Evolutionary conservation across 1,284 basidiomycete genomes (phyloP).

Genomic region (Stygiomarasmius scandens): DNA sequence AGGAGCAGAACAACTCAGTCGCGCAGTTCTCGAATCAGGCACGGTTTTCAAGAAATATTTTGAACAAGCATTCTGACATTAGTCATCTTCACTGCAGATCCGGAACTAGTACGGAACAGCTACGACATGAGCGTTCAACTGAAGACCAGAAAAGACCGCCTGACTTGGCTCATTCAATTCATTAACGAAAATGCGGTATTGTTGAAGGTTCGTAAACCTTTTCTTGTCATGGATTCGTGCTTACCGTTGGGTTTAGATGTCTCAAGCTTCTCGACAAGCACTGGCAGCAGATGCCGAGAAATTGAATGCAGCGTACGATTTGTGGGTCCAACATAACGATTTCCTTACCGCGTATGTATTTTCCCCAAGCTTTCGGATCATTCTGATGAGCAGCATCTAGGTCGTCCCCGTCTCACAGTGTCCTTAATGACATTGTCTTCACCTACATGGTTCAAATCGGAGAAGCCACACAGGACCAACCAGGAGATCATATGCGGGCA

Average conservation of each 20-base stretch:
- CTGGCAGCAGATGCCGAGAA: slow-evolving; percentile 90
- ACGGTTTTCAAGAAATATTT: slow-evolving; percentile 15
- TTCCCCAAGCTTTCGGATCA: slow-evolving; percentile 5
- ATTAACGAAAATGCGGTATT: slow-evolving; percentile 85
- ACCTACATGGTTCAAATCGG: slow-evolving; percentile 61
- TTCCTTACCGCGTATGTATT: slow-evolving; percentile 54
- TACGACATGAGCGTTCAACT: slow-evolving; percentile 86
- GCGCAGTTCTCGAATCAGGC: slow-evolving; percentile 74
- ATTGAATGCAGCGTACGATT: slow-evolving; percentile 76
- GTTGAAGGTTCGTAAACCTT: too few species aligned
- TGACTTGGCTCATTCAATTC: slow-evolving; percentile 85
- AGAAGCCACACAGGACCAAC: slow-evolving; percentile 47
- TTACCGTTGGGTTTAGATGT: slow-evolving; percentile 57
- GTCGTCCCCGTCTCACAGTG: slow-evolving; percentile 50
- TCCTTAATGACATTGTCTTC: slow-evolving; percentile 68
- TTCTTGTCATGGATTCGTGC: too few species aligned
- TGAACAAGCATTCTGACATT: not conserved
- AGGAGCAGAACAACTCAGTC: slow-evolving; percentile 79
- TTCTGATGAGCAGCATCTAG: slow-evolving; percentile 30
- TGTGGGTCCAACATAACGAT: slow-evolving; percentile 86
- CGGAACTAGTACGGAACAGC: slow-evolving; percentile 72
- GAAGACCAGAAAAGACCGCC: slow-evolving; percentile 70
- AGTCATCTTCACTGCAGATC: slow-evolving; percentile 46
- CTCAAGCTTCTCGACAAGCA: slow-evolving; percentile 75
- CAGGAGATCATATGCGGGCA: slow-evolving; percentile 77